Conservation (phyloP, 2,329 filamentous ascomycete genomes). For the Alternaria incomplexa region DNA sequence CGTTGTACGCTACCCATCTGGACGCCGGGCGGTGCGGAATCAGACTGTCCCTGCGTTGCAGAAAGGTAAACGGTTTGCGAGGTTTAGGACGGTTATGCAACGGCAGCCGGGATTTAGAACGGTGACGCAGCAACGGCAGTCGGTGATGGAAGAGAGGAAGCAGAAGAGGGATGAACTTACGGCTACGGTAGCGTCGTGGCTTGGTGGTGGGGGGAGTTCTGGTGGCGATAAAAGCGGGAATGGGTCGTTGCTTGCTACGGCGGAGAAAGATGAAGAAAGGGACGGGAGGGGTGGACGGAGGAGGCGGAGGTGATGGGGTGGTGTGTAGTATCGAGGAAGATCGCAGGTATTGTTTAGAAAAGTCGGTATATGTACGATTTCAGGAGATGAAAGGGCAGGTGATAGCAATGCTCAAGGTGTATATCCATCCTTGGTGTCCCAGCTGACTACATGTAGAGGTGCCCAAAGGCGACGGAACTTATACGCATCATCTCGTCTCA, state of each 20-base stretch:
- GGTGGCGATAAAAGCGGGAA: not conserved
- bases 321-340: not conserved
- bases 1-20: not conserved
- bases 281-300: not conserved
- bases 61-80: not conserved
- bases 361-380: too few species aligned
- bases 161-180: not conserved
- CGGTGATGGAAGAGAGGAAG: not conserved
- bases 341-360: too few species aligned
- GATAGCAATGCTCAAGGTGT: too few species aligned
- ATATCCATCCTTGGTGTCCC: too few species aligned
- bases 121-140: not conserved
- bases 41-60: not conserved
- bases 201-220: not conserved
- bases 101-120: not conserved
- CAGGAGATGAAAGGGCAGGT: too few species aligned
- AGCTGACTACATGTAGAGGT: too few species aligned
- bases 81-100: not conserved
- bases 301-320: not conserved
- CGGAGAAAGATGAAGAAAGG: not conserved
- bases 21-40: not conserved
- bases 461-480: too few species aligned
- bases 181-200: conserved; percentile 7
- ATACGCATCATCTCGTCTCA: too few species aligned
- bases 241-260: too few species aligned